A percentile compares a stretch with the other conserved stretches of the same genome.
Evolutionary conservation across 2,329 filamentous ascomycete species (phyloP).

Genomic region (Ascochyta lentis): DNA sequence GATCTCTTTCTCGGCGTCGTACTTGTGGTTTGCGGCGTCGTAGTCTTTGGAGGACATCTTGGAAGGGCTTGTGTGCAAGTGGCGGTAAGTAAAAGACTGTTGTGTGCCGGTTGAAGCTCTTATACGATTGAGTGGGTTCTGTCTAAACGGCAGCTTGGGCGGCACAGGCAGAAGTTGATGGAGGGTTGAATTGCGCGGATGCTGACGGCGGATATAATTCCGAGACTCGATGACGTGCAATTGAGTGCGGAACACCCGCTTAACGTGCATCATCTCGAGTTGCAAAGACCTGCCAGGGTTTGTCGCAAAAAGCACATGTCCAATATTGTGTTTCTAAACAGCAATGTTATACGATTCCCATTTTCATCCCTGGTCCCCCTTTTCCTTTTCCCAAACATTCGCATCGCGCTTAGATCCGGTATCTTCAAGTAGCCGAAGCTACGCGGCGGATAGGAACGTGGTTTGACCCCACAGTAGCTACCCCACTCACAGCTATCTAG

Average conservation of each 20-base stretch:
- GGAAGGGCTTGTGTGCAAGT: not conserved
- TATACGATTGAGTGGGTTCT: not conserved
- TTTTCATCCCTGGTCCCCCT: not conserved
- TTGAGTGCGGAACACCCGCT: slow-evolving; percentile 12
- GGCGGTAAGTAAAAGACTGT: not conserved
- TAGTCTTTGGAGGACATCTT: slow-evolving; percentile 8
- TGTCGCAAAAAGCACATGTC: no score
- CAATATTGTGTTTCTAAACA: no score
- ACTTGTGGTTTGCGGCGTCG: slow-evolving; percentile 36
- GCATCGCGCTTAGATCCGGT: slow-evolving; percentile 18
- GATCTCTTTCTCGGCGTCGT: slow-evolving; percentile 54
- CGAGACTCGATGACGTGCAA: slow-evolving; percentile 6
- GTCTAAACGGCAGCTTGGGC: not conserved
- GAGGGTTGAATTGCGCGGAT: slow-evolving; percentile 16
- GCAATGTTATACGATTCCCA: no score
- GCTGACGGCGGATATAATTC: slow-evolving; percentile 29
- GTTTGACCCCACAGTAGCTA: not conserved
- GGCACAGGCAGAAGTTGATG: slow-evolving; percentile 2
- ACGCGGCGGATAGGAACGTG: slow-evolving; percentile 17
- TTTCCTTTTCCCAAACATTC: not conserved
- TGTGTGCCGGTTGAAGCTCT: slow-evolving; percentile 1
- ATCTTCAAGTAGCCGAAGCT: slow-evolving; percentile 6
- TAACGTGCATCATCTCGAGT: slow-evolving; percentile 8
- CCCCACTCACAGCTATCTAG: slow-evolving; percentile 17
- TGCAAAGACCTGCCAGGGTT: not conserved